These are phyloP conservation scores for Scheffersomyces lignicola DNA, from an alignment of 1,139 yeast genomes.

Conservation along the genomic window DNA sequence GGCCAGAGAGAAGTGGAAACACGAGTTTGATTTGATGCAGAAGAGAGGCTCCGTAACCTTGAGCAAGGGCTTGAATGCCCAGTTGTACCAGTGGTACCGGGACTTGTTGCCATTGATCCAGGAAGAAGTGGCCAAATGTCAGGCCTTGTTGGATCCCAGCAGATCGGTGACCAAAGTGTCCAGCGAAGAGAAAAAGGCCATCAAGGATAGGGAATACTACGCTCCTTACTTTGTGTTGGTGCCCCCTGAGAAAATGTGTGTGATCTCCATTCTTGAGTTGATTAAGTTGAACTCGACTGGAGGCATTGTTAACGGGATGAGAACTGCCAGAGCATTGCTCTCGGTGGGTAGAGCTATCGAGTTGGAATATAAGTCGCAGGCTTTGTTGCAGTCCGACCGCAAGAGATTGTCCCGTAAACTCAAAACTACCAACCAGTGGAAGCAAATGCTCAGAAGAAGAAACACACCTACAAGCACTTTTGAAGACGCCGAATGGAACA, in stretches of 20 bases:
- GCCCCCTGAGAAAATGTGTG: slow-evolving; percentile 78
- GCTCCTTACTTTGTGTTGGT: slow-evolving; percentile 79
- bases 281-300: slow-evolving; percentile 74
- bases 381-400: slow-evolving; percentile 57
- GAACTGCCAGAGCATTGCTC: slow-evolving; percentile 79
- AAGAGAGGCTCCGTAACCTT: slow-evolving; percentile 61
- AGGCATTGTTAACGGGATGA: slow-evolving; percentile 80
- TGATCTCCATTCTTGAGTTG: slow-evolving; percentile 79
- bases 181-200: slow-evolving; percentile 32
- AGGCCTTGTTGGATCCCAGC: slow-evolving; percentile 30
- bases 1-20: slow-evolving; percentile 86
- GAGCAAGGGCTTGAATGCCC: slow-evolving; percentile 64
- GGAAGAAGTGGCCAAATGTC: slow-evolving; percentile 59
- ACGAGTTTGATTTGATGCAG: slow-evolving; percentile 71
- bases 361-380: slow-evolving; percentile 74
- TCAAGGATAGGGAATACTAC: slow-evolving; percentile 59
- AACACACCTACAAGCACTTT: slow-evolving; percentile 13
- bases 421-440: slow-evolving; percentile 43
- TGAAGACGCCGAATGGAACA: slow-evolving; percentile 38
- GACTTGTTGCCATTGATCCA: slow-evolving; percentile 68
- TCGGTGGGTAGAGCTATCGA: slow-evolving; percentile 86
- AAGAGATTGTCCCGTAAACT: slow-evolving; percentile 40
- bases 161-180: slow-evolving; percentile 17
- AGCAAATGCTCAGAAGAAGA: slow-evolving; percentile 35
- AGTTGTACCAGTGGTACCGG: slow-evolving; percentile 77